A percentile compares a stretch with the other conserved stretches of the same genome.
Evolutionary conservation across 257 asterid genomes (phyloP).

Genomic region (Solanum etuberosum): DNA sequence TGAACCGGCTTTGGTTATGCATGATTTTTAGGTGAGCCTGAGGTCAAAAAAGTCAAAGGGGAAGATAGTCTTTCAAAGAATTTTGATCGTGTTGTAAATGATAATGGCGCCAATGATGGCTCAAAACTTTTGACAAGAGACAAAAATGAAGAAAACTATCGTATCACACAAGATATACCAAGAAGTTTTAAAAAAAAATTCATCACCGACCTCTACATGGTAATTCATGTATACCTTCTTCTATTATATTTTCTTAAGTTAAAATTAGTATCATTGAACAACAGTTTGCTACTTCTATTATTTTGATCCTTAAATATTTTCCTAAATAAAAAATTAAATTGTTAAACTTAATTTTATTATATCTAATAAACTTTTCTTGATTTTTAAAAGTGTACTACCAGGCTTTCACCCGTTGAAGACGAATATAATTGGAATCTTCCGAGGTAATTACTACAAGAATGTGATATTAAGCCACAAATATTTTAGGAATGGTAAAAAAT

Average conservation of each 20-base stretch:
- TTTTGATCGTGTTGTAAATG: not conserved
- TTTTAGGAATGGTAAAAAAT: no score
- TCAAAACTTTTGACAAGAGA: not conserved
- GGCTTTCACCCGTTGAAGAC: not conserved
- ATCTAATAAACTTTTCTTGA: not conserved
- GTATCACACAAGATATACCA: not conserved
- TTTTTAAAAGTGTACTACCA: not conserved
- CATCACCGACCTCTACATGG: not conserved
- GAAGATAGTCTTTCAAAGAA: not conserved
- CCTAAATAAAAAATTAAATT: not conserved
- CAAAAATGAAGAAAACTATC: no score
- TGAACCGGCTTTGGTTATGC: no score
- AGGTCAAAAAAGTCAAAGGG: not conserved
- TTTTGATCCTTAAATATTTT: not conserved
- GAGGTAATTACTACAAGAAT: not conserved
- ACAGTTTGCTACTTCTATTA: not conserved
- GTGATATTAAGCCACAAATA: no score
- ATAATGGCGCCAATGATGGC: not conserved
- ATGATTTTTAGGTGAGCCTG: not conserved
- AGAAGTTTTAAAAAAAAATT: not conserved
- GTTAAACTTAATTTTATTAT: no score
- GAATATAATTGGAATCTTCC: not conserved
- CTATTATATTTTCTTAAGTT: no score
- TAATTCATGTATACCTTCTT: not conserved
- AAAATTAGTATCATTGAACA: no score